Conservation (phyloP, 1,139 yeast species). For the Hanseniaspora sp. region DNA sequence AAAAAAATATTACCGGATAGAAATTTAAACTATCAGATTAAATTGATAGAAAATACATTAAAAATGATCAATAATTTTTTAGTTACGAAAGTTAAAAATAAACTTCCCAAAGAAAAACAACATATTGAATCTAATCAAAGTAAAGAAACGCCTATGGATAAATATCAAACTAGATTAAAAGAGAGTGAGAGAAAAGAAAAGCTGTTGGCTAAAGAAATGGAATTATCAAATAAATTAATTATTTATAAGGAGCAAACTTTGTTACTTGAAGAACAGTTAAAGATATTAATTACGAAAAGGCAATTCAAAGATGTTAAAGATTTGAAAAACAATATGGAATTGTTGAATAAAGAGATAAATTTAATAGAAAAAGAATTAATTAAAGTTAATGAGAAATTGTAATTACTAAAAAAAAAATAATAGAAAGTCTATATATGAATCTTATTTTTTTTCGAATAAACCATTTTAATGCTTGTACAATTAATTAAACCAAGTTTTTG, state of each 20-base stretch:
- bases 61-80: constrained; percentile 3
- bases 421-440: background rate
- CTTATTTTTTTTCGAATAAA: too few species aligned
- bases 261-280: background rate
- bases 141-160: background rate
- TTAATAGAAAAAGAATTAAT: background rate
- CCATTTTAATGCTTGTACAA: too few species aligned
- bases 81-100: background rate
- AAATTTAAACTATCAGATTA: background rate
- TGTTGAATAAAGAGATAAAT: constrained; percentile 5
- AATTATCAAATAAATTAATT: background rate
- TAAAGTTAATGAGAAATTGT: background rate
- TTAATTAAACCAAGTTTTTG: background rate
- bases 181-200: background rate
- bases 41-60: background rate
- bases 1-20: background rate
- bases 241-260: constrained; percentile 9
- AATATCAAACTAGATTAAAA: background rate
- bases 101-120: background rate
- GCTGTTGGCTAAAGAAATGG: background rate
- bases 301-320: constrained; percentile 9
- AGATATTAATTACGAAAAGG: background rate
- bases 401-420: background rate
- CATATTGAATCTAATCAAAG: background rate
- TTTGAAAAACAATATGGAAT: constrained; percentile 1